A percentile compares a stretch with the other conserved stretches of the same genome.
These are phyloP conservation scores for Nadsonia starkeyi-henricii DNA, from an alignment of 1,139 yeast species.

Conservation along the genomic window DNA sequence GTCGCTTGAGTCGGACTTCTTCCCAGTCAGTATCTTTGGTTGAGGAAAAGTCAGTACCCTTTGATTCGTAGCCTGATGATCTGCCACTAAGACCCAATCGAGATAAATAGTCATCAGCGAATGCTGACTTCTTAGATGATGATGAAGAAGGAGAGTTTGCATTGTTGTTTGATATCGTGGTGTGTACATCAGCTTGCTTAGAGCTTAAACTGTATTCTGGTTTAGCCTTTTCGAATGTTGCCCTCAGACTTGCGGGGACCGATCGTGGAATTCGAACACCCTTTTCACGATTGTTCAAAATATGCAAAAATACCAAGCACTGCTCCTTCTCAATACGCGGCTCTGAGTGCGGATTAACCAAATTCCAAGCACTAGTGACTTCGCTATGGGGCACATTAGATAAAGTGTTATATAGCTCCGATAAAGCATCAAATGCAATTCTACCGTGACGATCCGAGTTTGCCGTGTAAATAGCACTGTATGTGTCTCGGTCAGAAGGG, in stretches of 20 bases:
- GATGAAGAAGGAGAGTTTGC: slow-evolving; percentile 6
- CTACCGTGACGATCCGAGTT: slow-evolving; percentile 76
- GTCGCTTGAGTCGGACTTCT: slow-evolving; percentile 69
- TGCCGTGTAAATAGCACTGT: slow-evolving; percentile 64
- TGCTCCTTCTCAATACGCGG: slow-evolving; percentile 92
- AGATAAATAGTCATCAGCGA: slow-evolving; percentile 34
- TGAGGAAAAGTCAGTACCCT: slow-evolving; percentile 63
- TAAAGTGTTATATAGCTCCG: slow-evolving; percentile 55
- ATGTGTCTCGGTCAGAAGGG: slow-evolving; percentile 66
- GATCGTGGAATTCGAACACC: slow-evolving; percentile 82
- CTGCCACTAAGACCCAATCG: slow-evolving; percentile 31
- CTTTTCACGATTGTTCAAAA: slow-evolving; percentile 76
- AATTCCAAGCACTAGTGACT: slow-evolving; percentile 86
- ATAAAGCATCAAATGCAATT: slow-evolving; percentile 57
- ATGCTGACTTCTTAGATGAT: slow-evolving; percentile 28
- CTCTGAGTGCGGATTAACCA: slow-evolving; percentile 78
- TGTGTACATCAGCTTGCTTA: slow-evolving; percentile 31
- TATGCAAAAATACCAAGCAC: slow-evolving; percentile 75
- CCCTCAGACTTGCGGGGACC: slow-evolving; percentile 88
- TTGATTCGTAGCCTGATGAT: slow-evolving; percentile 23
- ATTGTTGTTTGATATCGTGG: slow-evolving; percentile 8
- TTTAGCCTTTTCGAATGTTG: slow-evolving; percentile 76
- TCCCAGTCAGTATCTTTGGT: slow-evolving; percentile 78
- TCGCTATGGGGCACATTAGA: slow-evolving; percentile 69
- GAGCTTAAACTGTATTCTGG: slow-evolving; percentile 62